Conservation (phyloP, 2,329 filamentous ascomycete genomes). For the Botrytis deweyae region DNA sequence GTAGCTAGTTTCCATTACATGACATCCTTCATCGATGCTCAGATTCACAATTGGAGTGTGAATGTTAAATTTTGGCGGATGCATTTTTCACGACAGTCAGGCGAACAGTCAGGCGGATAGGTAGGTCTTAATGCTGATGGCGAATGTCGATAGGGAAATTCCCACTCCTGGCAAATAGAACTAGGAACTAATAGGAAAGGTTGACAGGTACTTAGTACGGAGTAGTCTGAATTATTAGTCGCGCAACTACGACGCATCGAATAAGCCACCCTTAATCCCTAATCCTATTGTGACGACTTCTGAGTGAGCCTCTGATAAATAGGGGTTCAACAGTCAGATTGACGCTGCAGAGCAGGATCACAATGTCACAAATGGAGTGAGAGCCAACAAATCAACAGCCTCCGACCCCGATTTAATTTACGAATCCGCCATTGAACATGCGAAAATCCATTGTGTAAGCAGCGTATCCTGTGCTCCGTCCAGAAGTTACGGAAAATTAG, state of each 20-base stretch:
- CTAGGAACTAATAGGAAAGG: not conserved
- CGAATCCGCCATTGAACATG: not conserved
- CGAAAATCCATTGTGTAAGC: not conserved
- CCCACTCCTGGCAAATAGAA: not conserved
- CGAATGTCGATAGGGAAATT: not conserved
- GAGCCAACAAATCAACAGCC: not conserved
- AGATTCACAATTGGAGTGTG: not conserved
- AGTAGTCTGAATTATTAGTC: not conserved
- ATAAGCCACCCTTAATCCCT: not conserved
- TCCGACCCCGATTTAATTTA: not conserved
- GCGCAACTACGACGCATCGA: not conserved
- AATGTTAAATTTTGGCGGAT: not conserved
- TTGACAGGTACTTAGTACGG: not conserved
- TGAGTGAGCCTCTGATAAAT: not conserved
- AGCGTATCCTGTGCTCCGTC: not conserved
- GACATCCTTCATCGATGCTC: not conserved
- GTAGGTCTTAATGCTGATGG: not conserved
- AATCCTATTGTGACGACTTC: not conserved
- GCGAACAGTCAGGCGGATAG: not conserved
- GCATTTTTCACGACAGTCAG: not conserved
- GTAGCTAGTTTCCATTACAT: not conserved
- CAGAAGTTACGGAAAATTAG: not conserved
- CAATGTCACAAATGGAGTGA: not conserved
- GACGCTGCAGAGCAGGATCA: not conserved
- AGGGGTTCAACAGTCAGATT: conserved; percentile 3